A percentile compares a stretch with the other conserved stretches of the same genome.
phyloP scores from a whole-genome alignment of 116 monocot genomes.

The Zostera marina region DNA sequence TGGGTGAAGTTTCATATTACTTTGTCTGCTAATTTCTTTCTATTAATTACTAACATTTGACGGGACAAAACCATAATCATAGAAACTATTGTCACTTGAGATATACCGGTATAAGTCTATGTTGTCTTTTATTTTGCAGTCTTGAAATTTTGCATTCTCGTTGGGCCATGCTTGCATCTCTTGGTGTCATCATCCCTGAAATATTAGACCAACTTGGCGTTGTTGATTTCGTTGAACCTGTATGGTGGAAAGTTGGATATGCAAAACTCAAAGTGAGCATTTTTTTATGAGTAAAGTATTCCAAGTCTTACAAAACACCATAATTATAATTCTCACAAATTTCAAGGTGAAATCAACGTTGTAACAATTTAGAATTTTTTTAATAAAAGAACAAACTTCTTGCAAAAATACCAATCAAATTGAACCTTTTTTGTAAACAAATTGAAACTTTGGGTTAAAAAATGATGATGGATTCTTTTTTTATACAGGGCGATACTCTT shows the following conservation, averaged over 20 bases:
- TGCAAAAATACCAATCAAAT: too few relatives aligned
- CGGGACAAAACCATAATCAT: too few relatives aligned
- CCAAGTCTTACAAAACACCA: too few relatives aligned
- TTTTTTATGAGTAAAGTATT: background rate
- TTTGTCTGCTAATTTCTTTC: too few relatives aligned
- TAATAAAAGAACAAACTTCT: too few relatives aligned
- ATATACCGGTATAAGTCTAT: background rate
- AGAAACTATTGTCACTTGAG: background rate
- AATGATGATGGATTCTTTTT: background rate
- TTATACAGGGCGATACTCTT: conserved; percentile 76
- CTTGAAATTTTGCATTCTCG: conserved; percentile 95
- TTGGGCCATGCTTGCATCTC: conserved; percentile 93
- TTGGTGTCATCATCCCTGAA: conserved; percentile 87
- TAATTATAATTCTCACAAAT: too few relatives aligned
- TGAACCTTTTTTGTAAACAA: too few relatives aligned
- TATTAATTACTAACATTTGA: too few relatives aligned
- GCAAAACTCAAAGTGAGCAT: conserved; percentile 73
- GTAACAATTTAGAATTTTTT: too few relatives aligned
- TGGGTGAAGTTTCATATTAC: too few relatives aligned
- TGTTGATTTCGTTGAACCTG: conserved; percentile 86
- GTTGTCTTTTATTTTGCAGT: conserved; percentile 24
- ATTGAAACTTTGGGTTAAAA: too few relatives aligned
- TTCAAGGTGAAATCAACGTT: background rate
- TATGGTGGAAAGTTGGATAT: conserved; percentile 98
- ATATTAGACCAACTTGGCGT: conserved; percentile 49